Evolutionary conservation across 768 basidiomycete genomes (phyloP).

Genomic region (Russula ochroleuca): DNA sequence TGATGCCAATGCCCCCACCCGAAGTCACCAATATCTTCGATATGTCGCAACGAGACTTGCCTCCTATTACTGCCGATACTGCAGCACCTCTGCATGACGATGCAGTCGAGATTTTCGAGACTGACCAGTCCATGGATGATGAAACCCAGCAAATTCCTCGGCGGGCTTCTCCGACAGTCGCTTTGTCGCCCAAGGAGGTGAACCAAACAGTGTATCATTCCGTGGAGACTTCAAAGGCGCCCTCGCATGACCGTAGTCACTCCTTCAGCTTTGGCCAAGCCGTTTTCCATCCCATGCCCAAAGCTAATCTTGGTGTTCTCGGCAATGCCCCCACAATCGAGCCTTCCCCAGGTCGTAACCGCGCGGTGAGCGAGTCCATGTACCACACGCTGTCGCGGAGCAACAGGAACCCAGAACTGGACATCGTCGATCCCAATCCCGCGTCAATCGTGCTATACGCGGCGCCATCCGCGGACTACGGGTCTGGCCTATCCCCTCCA

Average conservation of each 20-base stretch:
- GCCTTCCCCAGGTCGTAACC: slow-evolving; percentile 38
- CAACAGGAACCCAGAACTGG: slow-evolving; percentile 47
- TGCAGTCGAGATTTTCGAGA: slow-evolving; percentile 38
- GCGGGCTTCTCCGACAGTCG: slow-evolving; percentile 12
- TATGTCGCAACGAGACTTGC: slow-evolving; percentile 52
- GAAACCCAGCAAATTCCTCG: slow-evolving; percentile 22
- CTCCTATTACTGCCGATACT: slow-evolving; percentile 39
- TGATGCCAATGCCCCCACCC: slow-evolving; percentile 42
- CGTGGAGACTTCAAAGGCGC: slow-evolving; percentile 31
- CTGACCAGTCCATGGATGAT: slow-evolving; percentile 29
- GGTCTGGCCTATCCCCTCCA: slow-evolving; percentile 23
- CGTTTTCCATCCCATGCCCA: slow-evolving; percentile 51
- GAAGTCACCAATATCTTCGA: slow-evolving; percentile 55
- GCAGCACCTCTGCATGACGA: slow-evolving; percentile 35
- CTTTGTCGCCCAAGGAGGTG: slow-evolving; percentile 6
- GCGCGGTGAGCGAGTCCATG: slow-evolving; percentile 60
- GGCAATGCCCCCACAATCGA: neutral
- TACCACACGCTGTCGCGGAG: slow-evolving; percentile 55
- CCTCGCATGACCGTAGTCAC: slow-evolving; percentile 50
- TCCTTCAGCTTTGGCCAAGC: slow-evolving; percentile 66
- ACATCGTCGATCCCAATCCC: slow-evolving; percentile 58
- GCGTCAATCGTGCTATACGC: slow-evolving; percentile 46
- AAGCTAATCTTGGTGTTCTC: slow-evolving; percentile 16
- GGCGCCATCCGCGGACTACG: slow-evolving; percentile 24
- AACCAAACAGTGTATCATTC: slow-evolving; percentile 19